Conservation (phyloP, 441 rosid species). For the Gossypium davidsonii region DNA sequence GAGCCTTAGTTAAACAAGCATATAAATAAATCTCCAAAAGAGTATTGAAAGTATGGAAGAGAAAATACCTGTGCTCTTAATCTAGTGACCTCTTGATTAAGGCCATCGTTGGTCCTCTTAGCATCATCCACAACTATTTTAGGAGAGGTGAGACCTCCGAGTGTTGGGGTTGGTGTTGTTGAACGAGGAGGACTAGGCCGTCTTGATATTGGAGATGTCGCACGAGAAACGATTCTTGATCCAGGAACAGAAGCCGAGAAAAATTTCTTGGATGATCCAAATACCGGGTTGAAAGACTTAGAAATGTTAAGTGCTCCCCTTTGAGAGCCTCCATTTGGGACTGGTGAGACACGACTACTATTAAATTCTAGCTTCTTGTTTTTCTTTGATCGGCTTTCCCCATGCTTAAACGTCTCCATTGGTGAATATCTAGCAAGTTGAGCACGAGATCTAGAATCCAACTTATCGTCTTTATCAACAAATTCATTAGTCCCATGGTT, state of each 20-base stretch:
- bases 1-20: not conserved
- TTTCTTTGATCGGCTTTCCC: constrained; percentile 64
- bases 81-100: constrained; percentile 72
- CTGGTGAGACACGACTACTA: constrained; percentile 86
- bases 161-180: constrained; percentile 89
- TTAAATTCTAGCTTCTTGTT: constrained; percentile 79
- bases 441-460: constrained; percentile 63
- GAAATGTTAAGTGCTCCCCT: constrained; percentile 68
- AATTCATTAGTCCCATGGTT: constrained; percentile 50
- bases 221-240: constrained; percentile 90
- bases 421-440: constrained; percentile 75
- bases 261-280: constrained; percentile 89
- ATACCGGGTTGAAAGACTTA: constrained; percentile 73
- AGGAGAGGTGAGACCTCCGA: constrained; percentile 75
- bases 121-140: constrained; percentile 60
- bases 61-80: constrained; percentile 70
- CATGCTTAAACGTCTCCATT: constrained; percentile 72
- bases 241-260: constrained; percentile 99
- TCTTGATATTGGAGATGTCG: constrained; percentile 91
- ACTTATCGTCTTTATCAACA: constrained; percentile 64
- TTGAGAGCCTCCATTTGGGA: constrained; percentile 74
- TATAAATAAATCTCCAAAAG: not conserved
- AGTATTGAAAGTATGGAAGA: not conserved
- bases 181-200: constrained; percentile 92
- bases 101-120: constrained; percentile 61